Conservation (phyloP, 176 grass and related monocot genomes). For the Oryza punctata region DNA sequence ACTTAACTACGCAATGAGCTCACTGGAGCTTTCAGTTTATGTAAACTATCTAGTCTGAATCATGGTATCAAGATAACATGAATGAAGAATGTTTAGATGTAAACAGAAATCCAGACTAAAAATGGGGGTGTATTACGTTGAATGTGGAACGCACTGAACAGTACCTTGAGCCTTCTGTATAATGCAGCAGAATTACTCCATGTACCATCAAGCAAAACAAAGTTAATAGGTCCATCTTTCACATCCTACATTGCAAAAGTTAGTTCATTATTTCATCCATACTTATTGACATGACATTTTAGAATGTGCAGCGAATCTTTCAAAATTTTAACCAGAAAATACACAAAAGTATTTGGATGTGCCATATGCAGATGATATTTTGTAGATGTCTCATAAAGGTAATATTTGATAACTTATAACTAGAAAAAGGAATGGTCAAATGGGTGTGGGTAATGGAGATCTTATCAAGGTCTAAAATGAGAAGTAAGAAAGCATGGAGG, state of each 20-base stretch:
- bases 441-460: neutral
- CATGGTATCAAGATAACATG: neutral
- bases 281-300: neutral
- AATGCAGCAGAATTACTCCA: conserved; percentile 95
- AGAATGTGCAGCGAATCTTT: neutral
- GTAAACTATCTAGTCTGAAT: neutral
- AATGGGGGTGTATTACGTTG: neutral
- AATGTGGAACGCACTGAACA: conserved; percentile 13
- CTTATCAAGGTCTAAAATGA: neutral
- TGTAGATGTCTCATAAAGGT: neutral
- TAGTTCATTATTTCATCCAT: conserved; percentile 1
- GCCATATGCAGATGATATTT: neutral
- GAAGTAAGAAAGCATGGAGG: neutral
- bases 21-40: conserved; percentile 8
- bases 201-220: conserved; percentile 79
- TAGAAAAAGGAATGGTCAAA: neutral
- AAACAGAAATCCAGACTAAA: neutral
- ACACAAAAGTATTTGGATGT: no score
- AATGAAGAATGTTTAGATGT: neutral
- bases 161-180: conserved; percentile 90
- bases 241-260: conserved; percentile 42
- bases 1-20: neutral
- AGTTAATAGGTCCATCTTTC: conserved; percentile 49
- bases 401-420: neutral
- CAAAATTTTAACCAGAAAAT: no score